Percentiles rank a stretch among this genome's conserved stretches.
These are phyloP conservation scores for Sarocladium brachiariae DNA, from an alignment of 2,329 filamentous ascomycete species.

Conservation along the genomic window DNA sequence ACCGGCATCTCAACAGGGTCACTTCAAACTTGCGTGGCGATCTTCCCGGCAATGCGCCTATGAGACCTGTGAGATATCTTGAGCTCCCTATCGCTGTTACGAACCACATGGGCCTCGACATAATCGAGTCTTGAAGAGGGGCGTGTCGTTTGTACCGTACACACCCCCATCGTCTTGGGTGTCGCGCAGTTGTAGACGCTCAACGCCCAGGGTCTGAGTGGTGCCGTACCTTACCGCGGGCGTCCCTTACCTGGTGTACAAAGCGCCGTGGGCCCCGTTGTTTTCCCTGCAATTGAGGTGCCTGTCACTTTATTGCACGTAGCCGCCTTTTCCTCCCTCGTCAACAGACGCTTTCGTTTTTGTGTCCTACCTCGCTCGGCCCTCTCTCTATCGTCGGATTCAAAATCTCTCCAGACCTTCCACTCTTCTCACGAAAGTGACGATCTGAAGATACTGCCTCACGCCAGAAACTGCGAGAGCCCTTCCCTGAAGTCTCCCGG, in stretches of 20 bases:
- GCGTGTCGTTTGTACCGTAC: conserved; percentile 1
- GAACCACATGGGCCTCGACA: too few species aligned
- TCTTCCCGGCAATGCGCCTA: conserved; percentile 2
- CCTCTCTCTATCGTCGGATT: neutral
- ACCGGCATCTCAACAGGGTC: conserved; percentile 1
- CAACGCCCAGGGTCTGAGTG: conserved; percentile 6
- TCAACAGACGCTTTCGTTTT: neutral
- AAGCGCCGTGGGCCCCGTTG: conserved; percentile 8
- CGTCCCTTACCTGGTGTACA: conserved; percentile 4
- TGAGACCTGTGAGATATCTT: neutral
- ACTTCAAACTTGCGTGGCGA: neutral
- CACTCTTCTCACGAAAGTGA: neutral
- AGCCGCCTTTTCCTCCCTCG: conserved; percentile 10
- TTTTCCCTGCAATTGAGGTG: conserved; percentile 9
- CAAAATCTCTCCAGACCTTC: neutral
- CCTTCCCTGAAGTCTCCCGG: too few species aligned
- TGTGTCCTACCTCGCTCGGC: conserved; percentile 1
- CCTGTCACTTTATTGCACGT: conserved; percentile 9
- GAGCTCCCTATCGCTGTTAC: too few species aligned
- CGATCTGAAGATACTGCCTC: neutral
- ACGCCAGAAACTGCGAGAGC: neutral
- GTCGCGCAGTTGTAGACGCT: conserved; percentile 7
- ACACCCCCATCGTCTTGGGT: neutral
- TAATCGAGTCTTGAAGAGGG: neutral
- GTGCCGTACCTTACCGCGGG: conserved; percentile 8